These are phyloP conservation scores for Senna tora DNA, from an alignment of 306 rosid genomes.

Conservation along the genomic window DNA sequence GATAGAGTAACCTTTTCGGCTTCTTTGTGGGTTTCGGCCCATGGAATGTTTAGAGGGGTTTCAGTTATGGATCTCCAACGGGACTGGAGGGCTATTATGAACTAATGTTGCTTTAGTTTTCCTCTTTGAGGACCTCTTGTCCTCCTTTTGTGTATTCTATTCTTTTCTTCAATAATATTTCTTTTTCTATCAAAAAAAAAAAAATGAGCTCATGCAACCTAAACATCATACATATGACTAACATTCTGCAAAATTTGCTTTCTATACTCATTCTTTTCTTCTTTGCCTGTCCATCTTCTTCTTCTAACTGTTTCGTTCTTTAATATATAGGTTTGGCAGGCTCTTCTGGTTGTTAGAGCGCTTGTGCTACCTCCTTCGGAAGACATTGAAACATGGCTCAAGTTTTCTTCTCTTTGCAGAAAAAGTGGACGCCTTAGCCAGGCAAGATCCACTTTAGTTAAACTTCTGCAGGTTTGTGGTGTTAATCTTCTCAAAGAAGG, in stretches of 20 bases:
- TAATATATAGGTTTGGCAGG: constrained; percentile 87
- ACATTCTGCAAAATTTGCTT: constrained; percentile 26
- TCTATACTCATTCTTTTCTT: background rate
- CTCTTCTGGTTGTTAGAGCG: constrained; percentile 75
- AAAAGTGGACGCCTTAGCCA: constrained; percentile 83
- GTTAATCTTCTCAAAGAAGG: constrained; percentile 30
- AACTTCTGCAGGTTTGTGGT: constrained; percentile 86
- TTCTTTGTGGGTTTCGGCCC: too few relatives aligned
- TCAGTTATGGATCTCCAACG: too few relatives aligned
- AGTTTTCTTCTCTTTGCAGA: constrained; percentile 90
- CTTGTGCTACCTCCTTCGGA: constrained; percentile 95
- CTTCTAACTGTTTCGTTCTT: constrained; percentile 36
- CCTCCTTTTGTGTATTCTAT: too few relatives aligned
- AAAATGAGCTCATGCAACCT: constrained; percentile 30
- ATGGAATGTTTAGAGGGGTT: too few relatives aligned
- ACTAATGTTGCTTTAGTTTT: too few relatives aligned
- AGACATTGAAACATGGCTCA: constrained; percentile 92
- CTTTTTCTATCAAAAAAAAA: too few relatives aligned
- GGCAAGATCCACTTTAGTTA: constrained; percentile 88
- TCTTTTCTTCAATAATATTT: too few relatives aligned
- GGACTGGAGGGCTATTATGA: too few relatives aligned
- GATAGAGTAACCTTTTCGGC: too few relatives aligned
- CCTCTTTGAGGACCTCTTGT: too few relatives aligned
- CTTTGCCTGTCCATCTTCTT: constrained; percentile 20
- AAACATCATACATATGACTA: constrained; percentile 2